These are phyloP conservation scores for Saccharomyces hybrid DNA, from an alignment of 1,139 yeast genomes.

Conservation along the genomic window DNA sequence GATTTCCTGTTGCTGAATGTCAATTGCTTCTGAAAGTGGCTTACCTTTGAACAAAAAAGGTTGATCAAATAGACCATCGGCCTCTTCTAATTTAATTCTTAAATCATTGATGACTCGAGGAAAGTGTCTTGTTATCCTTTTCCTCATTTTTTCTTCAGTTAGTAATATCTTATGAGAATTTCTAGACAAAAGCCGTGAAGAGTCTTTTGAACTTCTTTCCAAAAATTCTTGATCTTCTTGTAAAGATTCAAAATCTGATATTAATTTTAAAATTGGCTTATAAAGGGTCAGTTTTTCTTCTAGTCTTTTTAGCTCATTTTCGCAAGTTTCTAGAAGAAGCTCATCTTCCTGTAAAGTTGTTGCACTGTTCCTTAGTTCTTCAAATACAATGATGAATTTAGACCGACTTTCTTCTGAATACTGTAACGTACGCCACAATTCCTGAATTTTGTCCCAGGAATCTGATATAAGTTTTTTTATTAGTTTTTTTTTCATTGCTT, in stretches of 20 bases:
- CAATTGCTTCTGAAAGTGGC: conserved; percentile 41
- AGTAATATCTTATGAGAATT: conserved; percentile 73
- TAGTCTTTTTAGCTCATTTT: conserved; percentile 49
- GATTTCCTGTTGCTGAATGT: conserved; percentile 39
- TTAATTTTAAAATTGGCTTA: conserved; percentile 47
- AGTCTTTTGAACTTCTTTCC: conserved; percentile 66
- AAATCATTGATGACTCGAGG: conserved; percentile 57
- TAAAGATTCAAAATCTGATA: conserved; percentile 49
- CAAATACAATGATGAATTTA: conserved; percentile 32
- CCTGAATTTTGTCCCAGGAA: conserved; percentile 50
- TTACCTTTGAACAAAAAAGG: conserved; percentile 42
- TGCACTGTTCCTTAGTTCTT: conserved; percentile 24
- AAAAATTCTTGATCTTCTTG: conserved; percentile 56
- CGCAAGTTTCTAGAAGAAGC: conserved; percentile 48
- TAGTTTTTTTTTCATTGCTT: conserved; percentile 51
- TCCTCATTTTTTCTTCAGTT: conserved; percentile 72
- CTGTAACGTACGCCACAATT: conserved; percentile 56
- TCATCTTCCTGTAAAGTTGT: conserved; percentile 46
- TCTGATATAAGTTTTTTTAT: conserved; percentile 63
- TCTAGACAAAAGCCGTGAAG: conserved; percentile 67
- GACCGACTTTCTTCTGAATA: conserved; percentile 44
- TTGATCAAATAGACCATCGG: conserved; percentile 37
- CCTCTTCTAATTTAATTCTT: conserved; percentile 41
- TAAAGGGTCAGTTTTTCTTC: conserved; percentile 45
- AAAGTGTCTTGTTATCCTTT: conserved; percentile 54